Evolutionary conservation across 2,329 filamentous ascomycete species (phyloP).

Genomic region (Fusarium buharicum): DNA sequence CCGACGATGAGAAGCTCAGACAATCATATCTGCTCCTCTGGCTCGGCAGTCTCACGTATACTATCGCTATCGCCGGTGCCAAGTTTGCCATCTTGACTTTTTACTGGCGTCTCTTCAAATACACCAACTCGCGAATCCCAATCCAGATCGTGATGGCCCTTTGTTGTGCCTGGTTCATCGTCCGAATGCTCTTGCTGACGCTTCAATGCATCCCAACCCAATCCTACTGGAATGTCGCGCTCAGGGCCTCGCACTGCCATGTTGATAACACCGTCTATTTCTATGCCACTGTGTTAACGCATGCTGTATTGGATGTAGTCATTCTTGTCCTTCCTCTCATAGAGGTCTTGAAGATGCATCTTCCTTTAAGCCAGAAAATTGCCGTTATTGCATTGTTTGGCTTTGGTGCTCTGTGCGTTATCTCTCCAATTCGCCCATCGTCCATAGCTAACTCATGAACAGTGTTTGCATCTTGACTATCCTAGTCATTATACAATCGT

Average conservation of each 20-base stretch:
- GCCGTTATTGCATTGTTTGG: slow-evolving; percentile 45
- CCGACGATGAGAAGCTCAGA: slow-evolving; percentile 11
- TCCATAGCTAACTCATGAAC: not conserved
- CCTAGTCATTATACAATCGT: slow-evolving; percentile 39
- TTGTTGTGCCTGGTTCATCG: slow-evolving; percentile 41
- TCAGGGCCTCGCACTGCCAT: slow-evolving; percentile 39
- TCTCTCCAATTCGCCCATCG: fast-evolving
- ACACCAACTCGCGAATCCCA: slow-evolving; percentile 41
- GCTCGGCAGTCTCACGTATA: slow-evolving; percentile 42
- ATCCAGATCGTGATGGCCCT: slow-evolving; percentile 41
- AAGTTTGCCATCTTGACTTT: slow-evolving; percentile 46
- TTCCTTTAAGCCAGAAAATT: slow-evolving; percentile 44
- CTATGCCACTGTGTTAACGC: slow-evolving; percentile 46
- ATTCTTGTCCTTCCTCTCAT: slow-evolving; percentile 48
- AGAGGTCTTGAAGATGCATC: slow-evolving; percentile 46
- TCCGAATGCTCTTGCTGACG: slow-evolving; percentile 46
- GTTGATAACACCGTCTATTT: slow-evolving; percentile 48
- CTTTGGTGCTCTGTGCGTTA: slow-evolving; percentile 45
- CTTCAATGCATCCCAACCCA: slow-evolving; percentile 50
- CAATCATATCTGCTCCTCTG: slow-evolving; percentile 38
- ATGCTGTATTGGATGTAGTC: slow-evolving; percentile 47
- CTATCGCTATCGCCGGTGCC: slow-evolving; percentile 39
- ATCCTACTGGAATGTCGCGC: slow-evolving; percentile 48
- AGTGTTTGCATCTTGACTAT: slow-evolving; percentile 41
- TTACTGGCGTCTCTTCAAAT: slow-evolving; percentile 47